Evolutionary conservation across 805 yeast genomes (phyloP), one percentile per base, ranked within the genome.

Genomic region (Candida peoriensis): DNA sequence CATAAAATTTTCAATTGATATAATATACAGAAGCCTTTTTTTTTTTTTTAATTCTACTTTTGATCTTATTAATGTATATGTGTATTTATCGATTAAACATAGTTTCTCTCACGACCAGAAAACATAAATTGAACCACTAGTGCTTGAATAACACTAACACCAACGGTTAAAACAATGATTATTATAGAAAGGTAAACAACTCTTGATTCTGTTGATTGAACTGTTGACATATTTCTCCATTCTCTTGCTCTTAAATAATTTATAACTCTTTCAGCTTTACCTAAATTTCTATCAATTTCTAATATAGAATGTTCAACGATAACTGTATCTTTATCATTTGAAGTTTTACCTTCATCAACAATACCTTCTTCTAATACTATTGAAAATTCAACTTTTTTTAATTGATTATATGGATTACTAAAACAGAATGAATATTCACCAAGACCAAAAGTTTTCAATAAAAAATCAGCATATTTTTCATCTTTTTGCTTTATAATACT

Each of bases 241-340:
- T 89, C 95, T 68, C 99, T 83, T 13, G 97, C 88, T 69, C 88
- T 87, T 66, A 90, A 78, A 61, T 93, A 87, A 54, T 82, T 86
- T 61, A 90, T 66, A 62, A 76, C 64, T 54, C 71, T 73, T 46
- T 65, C 70, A 43, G 76, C 70, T 42, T 72, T 77, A 46, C 71
- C 75, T 52, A 77, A 63, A 55, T 75, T 78, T 47, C 67, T 59
- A 50, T 75, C 80, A 47, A 78, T 77, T 55, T 70, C 76, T 39
- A 70, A 71, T 30, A 76, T 68, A 8, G 81, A 71, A 35, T 60
- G 61, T 50, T 72, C 72, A 59, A 78, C 69, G 47, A 68, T 63
- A 38, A 70, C 67, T 68, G 78, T 48, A 59, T 66, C 60, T 65
- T 67, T 42, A 70, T 74, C 37, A 54, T 61, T 39, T 48, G 66